Evolutionary conservation across 495 filamentous ascomycete genomes (phyloP), one percentile per base, ranked within the genome.

Genomic region (Peziza echinospora): DNA sequence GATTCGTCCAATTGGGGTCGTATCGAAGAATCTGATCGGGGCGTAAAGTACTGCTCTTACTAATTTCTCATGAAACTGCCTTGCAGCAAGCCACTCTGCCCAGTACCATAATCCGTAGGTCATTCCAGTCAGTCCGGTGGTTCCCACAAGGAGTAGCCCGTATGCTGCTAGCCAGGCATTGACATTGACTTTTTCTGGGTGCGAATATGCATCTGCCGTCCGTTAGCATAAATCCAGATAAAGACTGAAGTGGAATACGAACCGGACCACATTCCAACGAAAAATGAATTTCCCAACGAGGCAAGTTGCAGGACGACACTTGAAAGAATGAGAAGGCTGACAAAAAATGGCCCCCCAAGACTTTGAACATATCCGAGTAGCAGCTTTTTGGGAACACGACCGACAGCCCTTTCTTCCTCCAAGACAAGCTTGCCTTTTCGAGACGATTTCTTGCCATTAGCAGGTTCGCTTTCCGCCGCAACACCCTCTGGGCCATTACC

Each of bases 21-120:
- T 71, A 47, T 72, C 68, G 26, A 69, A 63, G 57, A 65, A 74
- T 17, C 58, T 54, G 24, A 73, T 55, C 1, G 71, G 67, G 9
- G 70, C 67, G 16, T 64, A 60, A 11, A 73, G 54, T 11, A 74
- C 60, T 5, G 61, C 60, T 22, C 51, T 58, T 3, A 71, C 57
- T 37, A 71, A 60, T 3, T 60, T 59, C 9, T 60, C 57, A 50
- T 72, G 69, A 9, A 75, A 53, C 5, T 51, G 51, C 25, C 65
- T 54, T 5, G 67, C 67, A 1, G 70, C 68, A 21, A 55, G 55
- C 64, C 70, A 71, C 11, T 59, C 59, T 24, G 62, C 65, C 7
- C 54, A 49, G 44, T 58, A 65, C 52, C 62, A 69, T 9, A 52
- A 46, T 22, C 63, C 43, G 25, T 51, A 58, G 3, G 55, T 57